phyloP scores from a whole-genome alignment of 306 rosid genomes.

The Trifolium repens region DNA sequence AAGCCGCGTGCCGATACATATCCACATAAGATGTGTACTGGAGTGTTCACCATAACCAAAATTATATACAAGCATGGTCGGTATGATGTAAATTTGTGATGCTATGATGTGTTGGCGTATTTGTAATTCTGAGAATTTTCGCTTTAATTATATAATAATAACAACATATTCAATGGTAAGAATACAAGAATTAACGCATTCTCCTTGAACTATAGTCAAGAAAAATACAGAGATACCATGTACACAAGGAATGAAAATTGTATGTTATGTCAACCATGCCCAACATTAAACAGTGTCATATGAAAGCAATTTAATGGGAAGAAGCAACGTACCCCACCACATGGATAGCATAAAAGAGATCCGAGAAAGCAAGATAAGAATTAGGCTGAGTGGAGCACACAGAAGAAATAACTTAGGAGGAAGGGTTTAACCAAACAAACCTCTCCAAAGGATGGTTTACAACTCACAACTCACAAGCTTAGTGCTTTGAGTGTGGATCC shows the following conservation, averaged over 20 bases:
- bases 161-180: not conserved
- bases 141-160: not conserved
- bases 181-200: not conserved
- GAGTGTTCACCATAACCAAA: no score
- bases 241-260: not conserved
- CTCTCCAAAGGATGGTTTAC: constrained; percentile 11
- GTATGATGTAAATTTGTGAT: not conserved
- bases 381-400: constrained; percentile 26
- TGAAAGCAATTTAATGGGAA: not conserved
- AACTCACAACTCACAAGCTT: constrained; percentile 4
- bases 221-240: not conserved
- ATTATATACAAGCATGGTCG: not conserved
- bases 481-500: constrained; percentile 16
- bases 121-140: not conserved
- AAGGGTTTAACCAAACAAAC: constrained; percentile 25
- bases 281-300: not conserved
- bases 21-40: no score
- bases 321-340: constrained; percentile 52
- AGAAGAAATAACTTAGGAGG: constrained; percentile 38
- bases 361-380: constrained; percentile 27
- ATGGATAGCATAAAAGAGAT: constrained; percentile 46
- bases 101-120: not conserved
- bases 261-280: constrained; percentile 5
- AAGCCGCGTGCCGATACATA: no score
- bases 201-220: not conserved